Base-by-base conservation (phyloP, 148 eudicot species). In the Selenicereus undatus region DNA sequence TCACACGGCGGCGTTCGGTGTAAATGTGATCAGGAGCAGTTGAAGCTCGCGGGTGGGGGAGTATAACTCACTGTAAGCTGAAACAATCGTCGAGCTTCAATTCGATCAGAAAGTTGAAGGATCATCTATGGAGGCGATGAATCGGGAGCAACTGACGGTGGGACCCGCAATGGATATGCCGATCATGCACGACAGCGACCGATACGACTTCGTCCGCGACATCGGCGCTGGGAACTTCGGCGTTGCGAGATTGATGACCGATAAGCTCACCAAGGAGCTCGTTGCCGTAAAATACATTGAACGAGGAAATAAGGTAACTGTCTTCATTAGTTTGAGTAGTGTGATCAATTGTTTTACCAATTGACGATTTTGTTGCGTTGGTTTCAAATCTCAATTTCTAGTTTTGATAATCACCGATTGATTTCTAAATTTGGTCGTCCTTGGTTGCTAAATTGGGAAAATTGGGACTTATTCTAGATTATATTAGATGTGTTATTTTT, bases 221-320 rank as follows among this genome's bases (percentile, higher is more conserved):
- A 93, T 93, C 35, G 94, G 97, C 20, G 89, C 97, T 58, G 94
- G 97, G 21, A 93, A 91, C 81, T 93, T 93, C 48, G 94, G 97
- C 0, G 90, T 93, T 17, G 97, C 97, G 17, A 86, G 94, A 54
- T 78, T 91, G 77, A 93, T 93, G 97, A 89, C 89, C 52, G 94
- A 93, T 79, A 87, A 87, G 39, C 80, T 83, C 24, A 90, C 91
- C 60, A 80, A 81, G 17, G 93, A 93, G 82, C 94, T 90, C 35
- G 93, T 93, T 52, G 97, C 93, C 21, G 94, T 93, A 20, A 93
- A 93, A 86, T 93, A 91, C 78, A 93, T 93, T 82, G 94, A 93
- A 81, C 81, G 97, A 86, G 97, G 97, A 60, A 91, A 91, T 77
- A 91, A 91, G 94, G 97, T 92, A 1, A 71, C 3, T 32, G 6